These are phyloP conservation scores for Leccinum boreale DNA, from an alignment of 768 basidiomycete genomes.

Conservation along the genomic window DNA sequence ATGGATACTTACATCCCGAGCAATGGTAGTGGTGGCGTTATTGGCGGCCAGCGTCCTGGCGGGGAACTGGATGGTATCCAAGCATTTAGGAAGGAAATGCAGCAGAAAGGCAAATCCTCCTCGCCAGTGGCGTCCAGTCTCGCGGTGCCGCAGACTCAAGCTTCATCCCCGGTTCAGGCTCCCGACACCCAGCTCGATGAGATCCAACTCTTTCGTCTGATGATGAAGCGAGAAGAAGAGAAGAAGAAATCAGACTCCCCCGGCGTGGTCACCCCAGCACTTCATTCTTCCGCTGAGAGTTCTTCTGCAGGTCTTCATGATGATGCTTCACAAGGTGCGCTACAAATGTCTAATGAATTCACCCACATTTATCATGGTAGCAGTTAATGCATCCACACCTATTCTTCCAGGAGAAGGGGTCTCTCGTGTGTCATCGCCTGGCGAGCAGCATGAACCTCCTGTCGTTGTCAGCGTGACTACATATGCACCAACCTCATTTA, in stretches of 20 bases:
- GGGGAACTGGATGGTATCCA: conserved; percentile 83
- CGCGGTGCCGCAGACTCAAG: conserved; percentile 17
- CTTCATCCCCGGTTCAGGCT: conserved; percentile 16
- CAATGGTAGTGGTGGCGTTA: conserved; percentile 52
- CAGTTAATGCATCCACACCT: conserved; percentile 9
- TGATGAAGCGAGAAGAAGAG: conserved; percentile 78
- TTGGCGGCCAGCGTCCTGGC: conserved; percentile 55
- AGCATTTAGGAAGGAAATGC: conserved; percentile 83
- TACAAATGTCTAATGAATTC: not conserved
- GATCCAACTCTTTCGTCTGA: conserved; percentile 76
- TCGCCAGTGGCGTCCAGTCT: conserved; percentile 12
- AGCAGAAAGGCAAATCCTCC: conserved; percentile 63
- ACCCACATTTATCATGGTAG: conserved; percentile 10
- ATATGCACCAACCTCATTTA: conserved; percentile 2
- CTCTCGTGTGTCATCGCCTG: conserved; percentile 16
- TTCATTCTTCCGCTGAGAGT: conserved; percentile 10
- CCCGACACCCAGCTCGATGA: conserved; percentile 59
- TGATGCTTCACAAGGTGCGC: conserved; percentile 20
- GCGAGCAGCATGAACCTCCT: conserved; percentile 11
- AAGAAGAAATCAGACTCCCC: conserved; percentile 37
- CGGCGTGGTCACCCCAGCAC: not conserved
- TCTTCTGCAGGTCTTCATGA: conserved; percentile 6
- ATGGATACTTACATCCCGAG: conserved; percentile 84
- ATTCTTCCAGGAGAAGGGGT: conserved; percentile 3
- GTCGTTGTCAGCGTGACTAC: not conserved